A percentile compares a stretch with the other conserved stretches of the same genome.
phyloP scores from a whole-genome alignment of 1,284 basidiomycete species.

The Cerioporus squamosus region DNA sequence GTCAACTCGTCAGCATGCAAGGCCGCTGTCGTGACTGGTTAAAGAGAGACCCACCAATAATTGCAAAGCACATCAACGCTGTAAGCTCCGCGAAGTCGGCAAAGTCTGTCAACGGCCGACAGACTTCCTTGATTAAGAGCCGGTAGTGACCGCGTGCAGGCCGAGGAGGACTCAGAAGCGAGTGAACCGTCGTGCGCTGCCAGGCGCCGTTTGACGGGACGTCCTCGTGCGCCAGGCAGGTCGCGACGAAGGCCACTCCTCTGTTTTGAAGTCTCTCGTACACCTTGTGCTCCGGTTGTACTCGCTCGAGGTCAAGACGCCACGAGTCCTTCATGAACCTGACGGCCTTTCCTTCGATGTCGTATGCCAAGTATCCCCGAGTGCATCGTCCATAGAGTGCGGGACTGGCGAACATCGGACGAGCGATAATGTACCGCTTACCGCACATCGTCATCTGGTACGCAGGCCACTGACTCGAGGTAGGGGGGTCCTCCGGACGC shows the following conservation, averaged over 20 bases:
- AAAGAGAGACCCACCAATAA: background rate
- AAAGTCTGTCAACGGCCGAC: background rate
- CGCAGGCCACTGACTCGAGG: background rate
- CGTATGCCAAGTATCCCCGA: background rate
- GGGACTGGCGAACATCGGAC: background rate
- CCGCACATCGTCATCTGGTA: background rate
- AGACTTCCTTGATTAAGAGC: background rate
- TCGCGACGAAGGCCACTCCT: background rate
- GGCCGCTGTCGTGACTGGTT: background rate
- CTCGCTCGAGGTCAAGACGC: background rate
- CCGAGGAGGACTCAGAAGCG: background rate
- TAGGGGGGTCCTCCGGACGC: background rate
- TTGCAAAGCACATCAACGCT: background rate
- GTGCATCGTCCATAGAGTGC: background rate
- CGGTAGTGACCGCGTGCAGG: slow-evolving; percentile 1
- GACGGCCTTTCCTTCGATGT: background rate
- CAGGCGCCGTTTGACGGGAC: background rate
- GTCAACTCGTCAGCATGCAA: background rate
- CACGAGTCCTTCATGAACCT: slow-evolving; percentile 17
- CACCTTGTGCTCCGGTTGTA: background rate
- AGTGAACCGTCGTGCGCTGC: background rate
- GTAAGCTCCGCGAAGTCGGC: background rate
- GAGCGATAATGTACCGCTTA: background rate
- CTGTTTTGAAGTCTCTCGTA: background rate
- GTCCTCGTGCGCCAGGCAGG: background rate